These are phyloP conservation scores for Pythium sp. DNA, from an alignment of 352 stramenopile species.

Conservation along the genomic window DNA sequence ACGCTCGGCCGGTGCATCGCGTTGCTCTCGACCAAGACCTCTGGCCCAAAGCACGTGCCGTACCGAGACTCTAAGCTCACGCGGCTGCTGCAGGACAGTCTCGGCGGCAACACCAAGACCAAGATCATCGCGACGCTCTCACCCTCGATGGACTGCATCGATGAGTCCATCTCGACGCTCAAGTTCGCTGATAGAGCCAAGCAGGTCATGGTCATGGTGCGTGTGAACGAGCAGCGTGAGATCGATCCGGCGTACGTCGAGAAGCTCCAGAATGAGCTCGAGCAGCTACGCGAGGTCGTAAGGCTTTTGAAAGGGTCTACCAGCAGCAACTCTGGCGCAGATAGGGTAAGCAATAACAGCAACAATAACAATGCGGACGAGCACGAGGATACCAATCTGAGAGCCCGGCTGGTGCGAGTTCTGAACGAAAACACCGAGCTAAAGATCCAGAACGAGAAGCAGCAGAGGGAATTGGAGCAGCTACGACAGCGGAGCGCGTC, in stretches of 20 bases:
- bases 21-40: slow-evolving; percentile 55
- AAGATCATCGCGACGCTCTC: slow-evolving; percentile 91
- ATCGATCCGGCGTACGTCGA: slow-evolving; percentile 88
- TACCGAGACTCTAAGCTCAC: slow-evolving; percentile 95
- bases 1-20: slow-evolving; percentile 89
- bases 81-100: slow-evolving; percentile 85
- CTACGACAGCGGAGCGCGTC: slow-evolving; percentile 18
- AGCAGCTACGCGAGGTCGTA: slow-evolving; percentile 66
- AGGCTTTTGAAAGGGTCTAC: slow-evolving; percentile 31
- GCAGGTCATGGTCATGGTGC: slow-evolving; percentile 86
- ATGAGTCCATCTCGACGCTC: slow-evolving; percentile 93
- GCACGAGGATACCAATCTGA: slow-evolving; percentile 25
- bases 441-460: slow-evolving; percentile 51
- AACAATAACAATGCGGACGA: slow-evolving; percentile 27
- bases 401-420: slow-evolving; percentile 36
- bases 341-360: background rate
- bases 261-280: slow-evolving; percentile 84
- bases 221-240: slow-evolving; percentile 81
- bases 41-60: slow-evolving; percentile 64
- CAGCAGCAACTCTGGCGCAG: background rate
- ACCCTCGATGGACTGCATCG: slow-evolving; percentile 77
- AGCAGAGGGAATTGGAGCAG: slow-evolving; percentile 59
- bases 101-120: slow-evolving; percentile 88
- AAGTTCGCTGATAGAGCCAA: slow-evolving; percentile 93
- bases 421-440: slow-evolving; percentile 73